phyloP scores from a whole-genome alignment of 495 filamentous ascomycete genomes.

The Tuber brumale region DNA sequence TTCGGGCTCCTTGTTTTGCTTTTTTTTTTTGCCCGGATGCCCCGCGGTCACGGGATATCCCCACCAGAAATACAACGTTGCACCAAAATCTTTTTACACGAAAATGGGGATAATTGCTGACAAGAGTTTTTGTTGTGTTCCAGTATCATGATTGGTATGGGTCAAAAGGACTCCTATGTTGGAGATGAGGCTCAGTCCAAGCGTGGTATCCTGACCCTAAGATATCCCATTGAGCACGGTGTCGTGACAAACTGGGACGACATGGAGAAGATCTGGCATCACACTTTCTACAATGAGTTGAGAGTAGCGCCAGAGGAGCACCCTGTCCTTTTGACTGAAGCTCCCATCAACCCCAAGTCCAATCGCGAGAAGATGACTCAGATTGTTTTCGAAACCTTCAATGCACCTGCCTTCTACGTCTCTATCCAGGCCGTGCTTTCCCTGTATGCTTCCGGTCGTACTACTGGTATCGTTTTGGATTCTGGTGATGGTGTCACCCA shows the following conservation, averaged over 20 bases:
- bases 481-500: slow-evolving; percentile 96
- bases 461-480: slow-evolving; percentile 92
- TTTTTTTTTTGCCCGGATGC: slow-evolving; percentile 19
- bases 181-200: slow-evolving; percentile 93
- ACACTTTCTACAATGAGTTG: slow-evolving; percentile 76
- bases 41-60: slow-evolving; percentile 16
- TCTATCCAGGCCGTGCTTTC: slow-evolving; percentile 97
- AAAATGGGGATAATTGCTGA: slow-evolving; percentile 28
- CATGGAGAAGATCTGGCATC: slow-evolving; percentile 99
- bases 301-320: slow-evolving; percentile 99
- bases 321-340: slow-evolving; percentile 92
- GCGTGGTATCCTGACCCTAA: slow-evolving; percentile 87
- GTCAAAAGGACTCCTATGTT: slow-evolving; percentile 99
- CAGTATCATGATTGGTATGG: slow-evolving; percentile 99
- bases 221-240: slow-evolving; percentile 92
- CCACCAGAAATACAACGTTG: slow-evolving; percentile 5
- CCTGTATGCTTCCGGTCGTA: slow-evolving; percentile 91
- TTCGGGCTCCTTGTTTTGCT: slow-evolving; percentile 4
- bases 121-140: neutral
- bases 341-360: slow-evolving; percentile 87
- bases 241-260: slow-evolving; percentile 99
- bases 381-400: slow-evolving; percentile 98
- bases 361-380: slow-evolving; percentile 97
- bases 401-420: slow-evolving; percentile 90
- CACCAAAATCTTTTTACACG: neutral